Base-by-base conservation (phyloP, 1,139 yeast species). In the Geotrichum aggregatum region DNA sequence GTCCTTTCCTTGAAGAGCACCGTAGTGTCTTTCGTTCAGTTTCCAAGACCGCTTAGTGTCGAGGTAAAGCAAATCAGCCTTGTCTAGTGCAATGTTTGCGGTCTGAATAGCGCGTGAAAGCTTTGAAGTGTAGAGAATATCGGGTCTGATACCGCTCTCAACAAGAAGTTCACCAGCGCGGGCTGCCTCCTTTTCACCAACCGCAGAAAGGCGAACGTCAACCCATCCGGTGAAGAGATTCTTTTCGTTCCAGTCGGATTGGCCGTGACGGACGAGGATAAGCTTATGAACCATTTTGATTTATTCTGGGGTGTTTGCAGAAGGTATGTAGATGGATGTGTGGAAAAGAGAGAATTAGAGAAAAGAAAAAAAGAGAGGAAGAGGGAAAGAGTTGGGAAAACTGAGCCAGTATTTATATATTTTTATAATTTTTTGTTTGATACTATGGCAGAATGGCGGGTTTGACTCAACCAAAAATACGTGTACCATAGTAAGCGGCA, bases 161-260 rank as follows among this genome's bases (percentile, higher is more conserved):
- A 84, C 85, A 71, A 92, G 78, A 70, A 92, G 79, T 71, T 83
- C 91, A 74, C 98, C 98, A 63, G 97, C 98, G 72, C 87, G 83
- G 65, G 77, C 77, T 64, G 98, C 98, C 77, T 92, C 98, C 71
- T 84, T 78, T 72, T 79, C 81, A 74, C 98, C 98, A 64, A 79
- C 74, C 58, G 79, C 91, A 54, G 94, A 83, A 72, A 92, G 82
- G 71, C 81, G 79, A 63, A 88, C 95, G 73, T 91, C 98, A 61
- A 91, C 97, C 98, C 98, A 92, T 69, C 98, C 98, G 72, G 98
- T 91, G 84, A 92, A 92, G 66, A 91, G 80, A 82, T 92, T 91
- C 81, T 87, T 87, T 76, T 88, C 96, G 75, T 91, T 91, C 97
- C 97, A 91, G 74, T 87, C 97, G 76, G 96, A 87, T 80, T 91